Conservation (phyloP, 441 rosid genomes). For the Populus hybrid region DNA sequence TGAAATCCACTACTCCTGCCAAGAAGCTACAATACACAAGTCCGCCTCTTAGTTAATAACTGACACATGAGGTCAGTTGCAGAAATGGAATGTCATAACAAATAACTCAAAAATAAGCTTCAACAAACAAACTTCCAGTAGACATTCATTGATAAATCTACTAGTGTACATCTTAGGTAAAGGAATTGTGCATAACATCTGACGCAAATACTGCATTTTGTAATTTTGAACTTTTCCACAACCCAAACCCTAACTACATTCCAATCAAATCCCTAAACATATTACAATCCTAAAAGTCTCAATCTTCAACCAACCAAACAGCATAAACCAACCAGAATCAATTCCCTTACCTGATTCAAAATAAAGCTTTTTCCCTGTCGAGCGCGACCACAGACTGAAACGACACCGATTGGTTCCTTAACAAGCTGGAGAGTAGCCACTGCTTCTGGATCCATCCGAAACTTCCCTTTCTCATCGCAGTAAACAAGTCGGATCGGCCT, state of each 20-base stretch:
- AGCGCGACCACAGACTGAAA: conserved; percentile 95
- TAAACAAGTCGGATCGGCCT: conserved; percentile 86
- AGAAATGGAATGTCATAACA: no score
- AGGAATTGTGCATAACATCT: conserved; percentile 56
- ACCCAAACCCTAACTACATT: conserved; percentile 62
- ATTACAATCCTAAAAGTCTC: not conserved
- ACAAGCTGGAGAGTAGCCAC: conserved; percentile 88
- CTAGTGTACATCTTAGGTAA: conserved; percentile 48
- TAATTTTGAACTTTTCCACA: conserved; percentile 92
- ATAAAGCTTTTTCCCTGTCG: conserved; percentile 97
- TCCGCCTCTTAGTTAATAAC: no score
- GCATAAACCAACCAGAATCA: not conserved
- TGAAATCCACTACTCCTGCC: no score
- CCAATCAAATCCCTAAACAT: not conserved
- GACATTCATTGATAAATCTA: not conserved
- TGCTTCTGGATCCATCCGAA: conserved; percentile 98
- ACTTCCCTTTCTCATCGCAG: conserved; percentile 90
- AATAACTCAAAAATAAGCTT: no score
- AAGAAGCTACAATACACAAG: no score
- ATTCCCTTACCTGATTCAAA: conserved; percentile 65
- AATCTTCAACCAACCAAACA: not conserved
- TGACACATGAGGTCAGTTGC: no score
- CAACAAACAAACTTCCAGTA: no score
- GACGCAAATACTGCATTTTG: conserved; percentile 87
- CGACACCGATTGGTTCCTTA: conserved; percentile 94